Conservation (phyloP, 441 rosid species). For the Pelargonium cotyledonis region DNA sequence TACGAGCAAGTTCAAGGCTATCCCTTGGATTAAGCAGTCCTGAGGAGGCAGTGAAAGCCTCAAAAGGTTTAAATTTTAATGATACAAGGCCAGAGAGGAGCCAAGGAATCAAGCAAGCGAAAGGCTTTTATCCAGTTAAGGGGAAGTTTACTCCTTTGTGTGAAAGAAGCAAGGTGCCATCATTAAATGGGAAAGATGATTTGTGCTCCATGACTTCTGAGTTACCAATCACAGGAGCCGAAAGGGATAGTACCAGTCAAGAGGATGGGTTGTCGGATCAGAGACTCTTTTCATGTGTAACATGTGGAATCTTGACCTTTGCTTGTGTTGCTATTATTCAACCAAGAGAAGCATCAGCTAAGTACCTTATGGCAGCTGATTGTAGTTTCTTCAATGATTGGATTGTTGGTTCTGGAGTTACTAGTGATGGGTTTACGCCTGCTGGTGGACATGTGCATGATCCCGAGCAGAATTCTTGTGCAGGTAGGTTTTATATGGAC, state of each 20-base stretch:
- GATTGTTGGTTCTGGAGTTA: slow-evolving; percentile 53
- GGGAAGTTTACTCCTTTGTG: slow-evolving; percentile 54
- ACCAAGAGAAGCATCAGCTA: slow-evolving; percentile 77
- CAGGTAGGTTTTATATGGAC: slow-evolving; percentile 35
- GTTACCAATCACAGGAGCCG: slow-evolving; percentile 19
- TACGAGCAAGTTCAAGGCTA: slow-evolving; percentile 35
- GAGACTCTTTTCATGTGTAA: slow-evolving; percentile 85
- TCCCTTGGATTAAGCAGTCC: slow-evolving; percentile 31
- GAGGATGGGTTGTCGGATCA: slow-evolving; percentile 68
- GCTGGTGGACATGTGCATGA: slow-evolving; percentile 23
- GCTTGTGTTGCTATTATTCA: slow-evolving; percentile 81
- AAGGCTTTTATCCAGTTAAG: slow-evolving; percentile 44
- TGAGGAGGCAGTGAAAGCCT: slow-evolving; percentile 36
- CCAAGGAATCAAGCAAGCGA: slow-evolving; percentile 32
- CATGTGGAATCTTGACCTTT: slow-evolving; percentile 86
- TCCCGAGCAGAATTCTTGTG: slow-evolving; percentile 32
- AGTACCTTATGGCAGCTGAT: slow-evolving; percentile 87
- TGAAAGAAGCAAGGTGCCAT: slow-evolving; percentile 46
- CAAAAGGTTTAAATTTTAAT: slow-evolving; percentile 34
- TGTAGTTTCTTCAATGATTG: slow-evolving; percentile 87
- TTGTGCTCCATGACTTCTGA: slow-evolving; percentile 17
- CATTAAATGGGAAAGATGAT: slow-evolving; percentile 29
- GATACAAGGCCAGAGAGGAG: slow-evolving; percentile 28
- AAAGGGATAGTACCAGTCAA: slow-evolving; percentile 27
- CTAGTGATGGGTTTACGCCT: slow-evolving; percentile 24